phyloP scores from a whole-genome alignment of 805 yeast genomes.

The Spathaspora girioi region DNA sequence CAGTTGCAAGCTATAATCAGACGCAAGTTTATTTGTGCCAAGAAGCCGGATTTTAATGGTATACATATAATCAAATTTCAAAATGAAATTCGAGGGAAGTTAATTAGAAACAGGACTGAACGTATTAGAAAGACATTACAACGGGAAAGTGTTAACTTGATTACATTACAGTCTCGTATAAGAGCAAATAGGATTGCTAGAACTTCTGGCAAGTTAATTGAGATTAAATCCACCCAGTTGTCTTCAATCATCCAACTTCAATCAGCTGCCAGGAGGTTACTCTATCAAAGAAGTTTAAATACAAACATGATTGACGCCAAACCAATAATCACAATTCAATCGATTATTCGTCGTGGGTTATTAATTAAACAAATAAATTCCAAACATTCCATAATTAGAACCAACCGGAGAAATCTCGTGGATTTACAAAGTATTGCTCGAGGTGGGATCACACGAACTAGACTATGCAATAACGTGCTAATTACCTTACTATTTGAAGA shows the following conservation, averaged over 20 bases:
- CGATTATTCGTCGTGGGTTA: slow-evolving; percentile 33
- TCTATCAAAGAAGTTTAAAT: slow-evolving; percentile 16
- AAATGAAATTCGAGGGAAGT: slow-evolving; percentile 39
- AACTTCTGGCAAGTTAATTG: slow-evolving; percentile 19
- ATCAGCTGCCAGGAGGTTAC: slow-evolving; percentile 22
- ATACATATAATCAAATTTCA: slow-evolving; percentile 32
- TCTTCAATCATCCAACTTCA: slow-evolving; percentile 24
- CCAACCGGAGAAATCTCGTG: slow-evolving; percentile 7
- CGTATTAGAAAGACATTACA: slow-evolving; percentile 8
- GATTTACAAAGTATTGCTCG: slow-evolving; percentile 43
- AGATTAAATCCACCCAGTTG: slow-evolving; percentile 18
- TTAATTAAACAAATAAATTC: slow-evolving; percentile 23
- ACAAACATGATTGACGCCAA: slow-evolving; percentile 16
- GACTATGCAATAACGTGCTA: slow-evolving; percentile 40
- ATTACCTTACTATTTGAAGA: slow-evolving; percentile 41
- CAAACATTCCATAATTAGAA: slow-evolving; percentile 6
- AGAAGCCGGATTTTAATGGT: slow-evolving; percentile 10
- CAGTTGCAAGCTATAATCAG: slow-evolving; percentile 39
- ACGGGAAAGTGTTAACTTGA: slow-evolving; percentile 14
- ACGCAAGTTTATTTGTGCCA: slow-evolving; percentile 14
- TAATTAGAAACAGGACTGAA: slow-evolving; percentile 21
- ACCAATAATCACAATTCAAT: slow-evolving; percentile 31
- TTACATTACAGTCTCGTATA: slow-evolving; percentile 34
- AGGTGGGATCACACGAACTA: slow-evolving; percentile 43
- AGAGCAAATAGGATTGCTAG: slow-evolving; percentile 10